Evolutionary conservation across 2,329 filamentous ascomycete species (phyloP), one percentile per base, ranked within the genome.

Genomic region (Botrytis pseudocinerea): DNA sequence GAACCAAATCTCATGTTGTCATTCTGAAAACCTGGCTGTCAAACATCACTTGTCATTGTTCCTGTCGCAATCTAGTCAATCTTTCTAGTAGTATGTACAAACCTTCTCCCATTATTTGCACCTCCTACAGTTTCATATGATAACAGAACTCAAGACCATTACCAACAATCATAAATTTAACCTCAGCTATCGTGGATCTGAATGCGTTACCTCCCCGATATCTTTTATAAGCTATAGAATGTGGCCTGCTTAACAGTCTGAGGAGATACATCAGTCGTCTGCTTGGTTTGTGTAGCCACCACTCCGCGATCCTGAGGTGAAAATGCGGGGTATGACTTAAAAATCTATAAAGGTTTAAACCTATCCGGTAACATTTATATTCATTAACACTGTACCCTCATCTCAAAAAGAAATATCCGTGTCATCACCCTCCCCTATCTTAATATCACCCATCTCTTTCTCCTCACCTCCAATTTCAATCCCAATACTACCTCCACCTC

Each of bases 181-280:
- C 12, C 25, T 16, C 12, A 16, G 12, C 0, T n/a, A n/a, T 7
- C 6, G 14, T n/a, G 48, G 25, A 54, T 7, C 48, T 0, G 10
- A n/a, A 54, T 16, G n/a, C 0, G 6, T 1, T n/a, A 22, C 0
- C 46, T 48, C 25, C 0, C 9, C 25, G 9, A 2, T 48, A 48
- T 2, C 46, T 25, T 48, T 48, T 48, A 25, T 25, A 48, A 48
- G 10, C 9, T 12, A 48, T 48, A 10, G 22, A 5, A 10, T 38
- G 38, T 44, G 42, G 42, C 42, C 14, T 44, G 42, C 1, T 14
- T 16, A 16, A 44, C 14, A 16, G 42, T 44, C 2, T 44, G 42
- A 44, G 42, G 42, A 44, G 42, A 16, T 44, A 14, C 51, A 16
- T 28, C 51, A 54, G 51, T 28, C n/a, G 14, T 28, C 51, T 54